Evolutionary conservation across 2,329 filamentous ascomycete genomes (phyloP), one percentile per base, ranked within the genome.

Genomic region (Hymenoscyphus salicellus): DNA sequence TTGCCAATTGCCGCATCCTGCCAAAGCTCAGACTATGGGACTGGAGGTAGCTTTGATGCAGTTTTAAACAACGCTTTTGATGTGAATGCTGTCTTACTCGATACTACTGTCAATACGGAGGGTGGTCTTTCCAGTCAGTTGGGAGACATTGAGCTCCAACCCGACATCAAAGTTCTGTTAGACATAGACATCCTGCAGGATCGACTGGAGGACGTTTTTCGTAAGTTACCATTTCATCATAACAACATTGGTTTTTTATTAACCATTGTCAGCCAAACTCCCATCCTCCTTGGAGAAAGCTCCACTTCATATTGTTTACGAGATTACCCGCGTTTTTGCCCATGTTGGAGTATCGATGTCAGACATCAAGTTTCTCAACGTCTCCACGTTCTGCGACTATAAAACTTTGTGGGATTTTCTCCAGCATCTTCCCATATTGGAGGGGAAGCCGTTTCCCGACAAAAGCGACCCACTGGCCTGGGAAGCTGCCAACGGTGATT

Each of bases 401-500:
- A 67, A 69, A 1, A 72, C 60, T 0, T 74, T 88, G 3, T 81
- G 82, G 74, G 67, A 68, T 0, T 73, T 72, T 10, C 73, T 88
- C 1, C 71, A 71, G 1, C 63, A 68, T 0, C 76, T 83, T 7
- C 73, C 75, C 0, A 65, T 74, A 0, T 82, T 87, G 23, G 64
- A 71, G 3, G 78, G 77, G 0, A 83, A 81, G 63, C 66, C 68
- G 0, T 77, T 88, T 1, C 86, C 86, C 0, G 79, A 81, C n/a
- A 75, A 74, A 33, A 82, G 80, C 1, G 75, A 77, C 0, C 61
- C 73, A 0, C 74, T 78, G 1, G 79, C 79, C 0, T 89, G 85
- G 84, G 60, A 61, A 3, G 65, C 63, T 14, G 70, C 68, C 20
- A 33, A 63, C 11, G 41, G 63, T 5, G 64, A 65, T 1, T 72